These are phyloP conservation scores for Candida ovalis DNA, from an alignment of 805 yeast species.

Conservation along the genomic window DNA sequence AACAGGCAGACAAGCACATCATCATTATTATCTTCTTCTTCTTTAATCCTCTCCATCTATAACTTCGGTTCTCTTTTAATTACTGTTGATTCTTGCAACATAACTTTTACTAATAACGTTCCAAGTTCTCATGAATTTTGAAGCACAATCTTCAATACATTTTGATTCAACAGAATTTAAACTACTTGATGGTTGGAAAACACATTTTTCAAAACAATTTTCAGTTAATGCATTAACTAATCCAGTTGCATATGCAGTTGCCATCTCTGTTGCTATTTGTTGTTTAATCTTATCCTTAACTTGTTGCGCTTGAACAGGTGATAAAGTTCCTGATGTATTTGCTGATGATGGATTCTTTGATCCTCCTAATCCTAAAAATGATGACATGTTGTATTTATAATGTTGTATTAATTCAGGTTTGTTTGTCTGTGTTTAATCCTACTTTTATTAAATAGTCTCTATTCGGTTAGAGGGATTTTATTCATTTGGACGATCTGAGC, in stretches of 20 bases:
- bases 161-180: slow-evolving; percentile 49
- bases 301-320: slow-evolving; percentile 34
- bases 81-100: slow-evolving; percentile 54
- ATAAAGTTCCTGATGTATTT: not conserved
- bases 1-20: too few relatives aligned
- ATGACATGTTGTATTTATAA: slow-evolving; percentile 20
- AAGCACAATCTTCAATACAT: slow-evolving; percentile 75
- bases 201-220: slow-evolving; percentile 82
- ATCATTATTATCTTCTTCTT: too few relatives aligned
- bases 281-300: slow-evolving; percentile 61
- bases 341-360: slow-evolving; percentile 5
- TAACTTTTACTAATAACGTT: slow-evolving; percentile 76
- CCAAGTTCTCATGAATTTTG: slow-evolving; percentile 91
- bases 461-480: too few relatives aligned
- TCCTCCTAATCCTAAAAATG: slow-evolving; percentile 31
- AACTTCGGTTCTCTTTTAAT: slow-evolving; percentile 5
- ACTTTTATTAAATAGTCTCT: too few relatives aligned
- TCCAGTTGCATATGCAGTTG: slow-evolving; percentile 88
- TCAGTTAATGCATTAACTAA: slow-evolving; percentile 80
- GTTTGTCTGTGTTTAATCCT: not conserved
- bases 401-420: not conserved
- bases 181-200: slow-evolving; percentile 53
- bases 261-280: slow-evolving; percentile 77
- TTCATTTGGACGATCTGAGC: too few relatives aligned
- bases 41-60: too few relatives aligned